Conservation (phyloP, 768 basidiomycete species). For the Daedaleopsis nitida region DNA sequence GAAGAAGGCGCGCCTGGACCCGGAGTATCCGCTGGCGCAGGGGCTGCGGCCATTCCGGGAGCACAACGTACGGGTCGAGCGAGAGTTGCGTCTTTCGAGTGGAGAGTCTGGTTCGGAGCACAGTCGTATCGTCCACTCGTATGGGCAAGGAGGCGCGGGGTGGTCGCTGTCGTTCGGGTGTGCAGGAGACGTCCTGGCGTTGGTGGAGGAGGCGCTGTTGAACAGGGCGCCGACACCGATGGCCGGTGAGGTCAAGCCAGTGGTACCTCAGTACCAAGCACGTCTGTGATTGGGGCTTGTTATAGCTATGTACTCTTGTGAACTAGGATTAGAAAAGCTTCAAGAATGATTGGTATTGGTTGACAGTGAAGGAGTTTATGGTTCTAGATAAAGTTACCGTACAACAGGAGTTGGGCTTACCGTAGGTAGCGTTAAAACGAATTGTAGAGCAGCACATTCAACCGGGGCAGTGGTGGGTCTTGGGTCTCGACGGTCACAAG, state of each 20-base stretch:
- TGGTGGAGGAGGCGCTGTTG: conserved; percentile 18
- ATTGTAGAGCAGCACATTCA: too few relatives aligned
- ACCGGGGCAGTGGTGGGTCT: too few relatives aligned
- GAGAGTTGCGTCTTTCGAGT: conserved; percentile 3
- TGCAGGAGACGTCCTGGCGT: conserved; percentile 22
- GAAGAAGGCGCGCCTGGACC: conserved; percentile 15
- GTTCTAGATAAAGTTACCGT: too few relatives aligned
- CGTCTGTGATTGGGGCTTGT: too few relatives aligned
- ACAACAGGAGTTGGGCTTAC: too few relatives aligned
- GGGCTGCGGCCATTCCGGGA: conserved; percentile 21
- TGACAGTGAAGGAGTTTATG: too few relatives aligned
- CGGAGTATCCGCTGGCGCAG: conserved; percentile 18
- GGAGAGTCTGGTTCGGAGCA: background rate
- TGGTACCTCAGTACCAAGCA: too few relatives aligned
- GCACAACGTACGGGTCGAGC: conserved; percentile 21
- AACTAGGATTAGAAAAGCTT: too few relatives aligned
- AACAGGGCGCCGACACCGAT: conserved; percentile 5
- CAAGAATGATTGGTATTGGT: too few relatives aligned
- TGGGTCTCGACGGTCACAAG: too few relatives aligned
- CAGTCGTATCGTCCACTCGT: conserved; percentile 25
- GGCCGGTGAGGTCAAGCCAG: background rate
- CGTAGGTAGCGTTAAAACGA: too few relatives aligned
- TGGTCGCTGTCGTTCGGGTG: conserved; percentile 26
- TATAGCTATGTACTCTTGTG: too few relatives aligned
- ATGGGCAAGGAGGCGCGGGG: conserved; percentile 25